Evolutionary conservation across 2,329 filamentous ascomycete species (phyloP).

Genomic region (Claviceps cyperi): DNA sequence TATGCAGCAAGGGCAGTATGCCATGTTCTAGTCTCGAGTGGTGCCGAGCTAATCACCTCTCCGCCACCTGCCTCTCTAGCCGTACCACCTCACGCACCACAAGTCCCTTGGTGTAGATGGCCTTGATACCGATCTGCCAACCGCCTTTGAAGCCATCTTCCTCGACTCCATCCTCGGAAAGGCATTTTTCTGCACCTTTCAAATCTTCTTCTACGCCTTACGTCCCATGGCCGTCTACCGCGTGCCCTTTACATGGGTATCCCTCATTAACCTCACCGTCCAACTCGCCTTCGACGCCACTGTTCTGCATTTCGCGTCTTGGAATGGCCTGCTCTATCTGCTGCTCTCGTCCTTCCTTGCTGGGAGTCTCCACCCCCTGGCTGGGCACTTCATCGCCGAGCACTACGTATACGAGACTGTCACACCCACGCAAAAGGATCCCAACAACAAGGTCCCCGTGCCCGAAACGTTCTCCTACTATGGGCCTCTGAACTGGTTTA

Average conservation of each 20-base stretch:
- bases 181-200: constrained; percentile 97
- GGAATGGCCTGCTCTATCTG: constrained; percentile 63
- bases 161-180: constrained; percentile 93
- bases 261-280: constrained; percentile 63
- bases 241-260: constrained; percentile 73
- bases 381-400: constrained; percentile 96
- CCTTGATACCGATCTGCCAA: constrained; percentile 90
- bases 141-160: constrained; percentile 77
- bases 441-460: constrained; percentile 48
- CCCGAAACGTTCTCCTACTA: constrained; percentile 98
- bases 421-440: constrained; percentile 37
- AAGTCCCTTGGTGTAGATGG: constrained; percentile 96
- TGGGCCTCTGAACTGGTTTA: constrained; percentile 77
- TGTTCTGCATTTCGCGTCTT: constrained; percentile 46
- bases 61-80: constrained; percentile 28
- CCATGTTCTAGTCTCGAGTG: neutral
- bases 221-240: constrained; percentile 90
- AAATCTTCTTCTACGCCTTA: constrained; percentile 96
- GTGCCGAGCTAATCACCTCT: neutral
- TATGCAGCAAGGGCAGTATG: neutral
- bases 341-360: constrained; percentile 85
- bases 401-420: constrained; percentile 71
- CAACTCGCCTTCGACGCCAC: constrained; percentile 67
- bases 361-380: constrained; percentile 83
- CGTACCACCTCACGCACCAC: constrained; percentile 97